Evolutionary conservation across 1,284 basidiomycete genomes (phyloP).

Genomic region (Taiwanofungus camphoratus): DNA sequence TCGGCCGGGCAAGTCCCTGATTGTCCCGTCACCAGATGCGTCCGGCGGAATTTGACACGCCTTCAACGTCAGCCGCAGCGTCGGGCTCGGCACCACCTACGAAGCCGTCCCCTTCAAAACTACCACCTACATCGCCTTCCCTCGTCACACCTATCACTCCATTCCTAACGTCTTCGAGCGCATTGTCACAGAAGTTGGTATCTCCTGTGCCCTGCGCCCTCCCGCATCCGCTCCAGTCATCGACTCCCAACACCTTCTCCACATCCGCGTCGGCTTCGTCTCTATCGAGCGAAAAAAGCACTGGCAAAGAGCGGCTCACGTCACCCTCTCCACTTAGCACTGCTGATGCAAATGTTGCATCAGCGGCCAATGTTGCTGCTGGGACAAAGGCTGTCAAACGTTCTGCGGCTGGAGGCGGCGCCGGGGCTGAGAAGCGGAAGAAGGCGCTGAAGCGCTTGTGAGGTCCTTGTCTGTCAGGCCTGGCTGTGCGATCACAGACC

Average conservation of each 20-base stretch:
- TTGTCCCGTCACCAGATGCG: slow-evolving; percentile 33
- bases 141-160: slow-evolving; percentile 18
- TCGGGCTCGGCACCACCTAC: slow-evolving; percentile 17
- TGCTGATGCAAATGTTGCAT: slow-evolving; percentile 60
- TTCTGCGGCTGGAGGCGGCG: slow-evolving; percentile 45
- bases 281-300: slow-evolving; percentile 37
- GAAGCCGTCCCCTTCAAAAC: slow-evolving; percentile 17
- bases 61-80: slow-evolving; percentile 28
- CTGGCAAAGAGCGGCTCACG: slow-evolving; percentile 49
- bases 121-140: slow-evolving; percentile 10
- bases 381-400: slow-evolving; percentile 61
- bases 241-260: slow-evolving; percentile 35
- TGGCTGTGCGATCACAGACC: too few species aligned
- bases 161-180: slow-evolving; percentile 19
- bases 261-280: slow-evolving; percentile 30
- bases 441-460: slow-evolving; percentile 77
- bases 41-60: slow-evolving; percentile 63
- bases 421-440: slow-evolving; percentile 72
- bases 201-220: slow-evolving; percentile 11
- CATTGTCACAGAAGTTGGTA: slow-evolving; percentile 22
- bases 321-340: slow-evolving; percentile 62
- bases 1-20: neutral
- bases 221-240: slow-evolving; percentile 32
- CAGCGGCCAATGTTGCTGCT: slow-evolving; percentile 31
- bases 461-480: too few species aligned